Conservation (phyloP, 2,329 filamentous ascomycete species). For the Sclerotinia glacialis region DNA sequence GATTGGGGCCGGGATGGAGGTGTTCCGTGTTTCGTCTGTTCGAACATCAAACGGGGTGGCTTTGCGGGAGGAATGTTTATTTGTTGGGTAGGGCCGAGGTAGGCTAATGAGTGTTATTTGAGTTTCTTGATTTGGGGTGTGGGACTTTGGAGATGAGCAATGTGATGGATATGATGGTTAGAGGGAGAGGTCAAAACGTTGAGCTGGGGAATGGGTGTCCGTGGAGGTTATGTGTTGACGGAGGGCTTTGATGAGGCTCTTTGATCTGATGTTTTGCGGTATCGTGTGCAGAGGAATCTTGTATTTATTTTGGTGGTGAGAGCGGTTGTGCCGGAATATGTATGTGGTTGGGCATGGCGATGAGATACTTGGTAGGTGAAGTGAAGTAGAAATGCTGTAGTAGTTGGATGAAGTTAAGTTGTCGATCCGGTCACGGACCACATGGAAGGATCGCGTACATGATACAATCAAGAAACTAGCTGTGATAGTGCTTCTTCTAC, state of each 20-base stretch:
- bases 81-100: background rate
- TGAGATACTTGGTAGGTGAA: background rate
- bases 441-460: background rate
- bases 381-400: background rate
- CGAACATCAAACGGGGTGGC: constrained; percentile 6
- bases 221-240: background rate
- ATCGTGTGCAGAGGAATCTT: background rate
- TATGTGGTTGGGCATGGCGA: background rate
- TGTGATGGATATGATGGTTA: background rate
- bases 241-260: background rate
- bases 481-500: no score
- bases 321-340: background rate
- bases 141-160: background rate
- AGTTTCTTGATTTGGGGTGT: background rate
- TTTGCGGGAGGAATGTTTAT: background rate
- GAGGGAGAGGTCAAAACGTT: background rate
- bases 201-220: background rate
- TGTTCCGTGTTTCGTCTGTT: constrained; percentile 9
- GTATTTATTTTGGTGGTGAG: background rate
- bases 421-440: constrained; percentile 1
- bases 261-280: background rate
- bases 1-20: background rate
- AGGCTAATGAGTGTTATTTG: background rate
- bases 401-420: background rate
- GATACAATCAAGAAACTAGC: no score